phyloP scores from a whole-genome alignment of 208 protist genomes.

The Strigomonas culicis region DNA sequence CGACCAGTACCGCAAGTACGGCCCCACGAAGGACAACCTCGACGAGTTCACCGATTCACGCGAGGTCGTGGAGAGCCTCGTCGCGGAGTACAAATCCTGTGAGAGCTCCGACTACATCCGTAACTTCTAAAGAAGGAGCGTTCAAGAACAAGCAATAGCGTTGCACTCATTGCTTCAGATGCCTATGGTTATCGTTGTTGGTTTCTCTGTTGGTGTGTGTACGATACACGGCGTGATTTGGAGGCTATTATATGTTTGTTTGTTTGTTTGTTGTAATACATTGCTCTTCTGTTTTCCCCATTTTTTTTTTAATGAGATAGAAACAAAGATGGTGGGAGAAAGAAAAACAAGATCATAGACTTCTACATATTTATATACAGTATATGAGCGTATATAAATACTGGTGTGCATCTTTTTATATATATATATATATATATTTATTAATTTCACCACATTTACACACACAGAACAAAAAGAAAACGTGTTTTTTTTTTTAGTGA shows the following conservation, averaged over 20 bases:
- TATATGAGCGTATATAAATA: not conserved
- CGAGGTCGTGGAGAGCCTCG: conserved; percentile 93
- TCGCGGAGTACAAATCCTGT: conserved; percentile 97
- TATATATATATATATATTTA: conserved; percentile 11
- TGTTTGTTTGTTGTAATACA: not conserved
- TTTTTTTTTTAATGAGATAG: not conserved
- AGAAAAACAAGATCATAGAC: conserved; percentile 6
- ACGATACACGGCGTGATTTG: no score
- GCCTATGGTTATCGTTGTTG: no score
- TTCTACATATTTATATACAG: conserved; percentile 2
- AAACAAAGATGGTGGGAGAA: no score
- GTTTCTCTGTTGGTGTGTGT: no score
- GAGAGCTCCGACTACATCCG: conserved; percentile 95
- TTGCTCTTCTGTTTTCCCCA: not conserved
- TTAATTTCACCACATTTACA: not conserved
- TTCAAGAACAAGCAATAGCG: no score
- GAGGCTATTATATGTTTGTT: conserved; percentile 4
- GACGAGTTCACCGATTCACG: conserved; percentile 96
- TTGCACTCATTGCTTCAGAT: no score
- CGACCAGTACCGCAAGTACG: conserved; percentile 92
- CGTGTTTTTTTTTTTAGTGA: not conserved
- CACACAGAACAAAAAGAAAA: conserved; percentile 4
- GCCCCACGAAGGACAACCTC: conserved; percentile 91
- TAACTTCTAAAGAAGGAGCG: conserved; percentile 49
- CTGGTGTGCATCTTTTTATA: not conserved